Conservation (phyloP, 2,329 filamentous ascomycete genomes). For the Claviceps monticola region DNA sequence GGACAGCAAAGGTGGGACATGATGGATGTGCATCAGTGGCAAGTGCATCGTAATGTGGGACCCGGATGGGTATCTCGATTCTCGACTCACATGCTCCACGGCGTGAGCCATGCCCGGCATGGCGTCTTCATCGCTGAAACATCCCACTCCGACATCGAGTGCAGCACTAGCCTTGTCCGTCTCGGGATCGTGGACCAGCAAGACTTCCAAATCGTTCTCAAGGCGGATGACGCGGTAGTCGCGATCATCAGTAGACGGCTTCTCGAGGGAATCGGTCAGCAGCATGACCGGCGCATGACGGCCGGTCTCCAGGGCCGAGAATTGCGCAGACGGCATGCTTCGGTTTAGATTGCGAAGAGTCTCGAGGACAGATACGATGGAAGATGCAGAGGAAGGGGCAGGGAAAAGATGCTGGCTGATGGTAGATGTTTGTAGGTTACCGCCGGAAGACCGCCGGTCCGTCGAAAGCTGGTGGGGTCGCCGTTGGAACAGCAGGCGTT, state of each 20-base stretch:
- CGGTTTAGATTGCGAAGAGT: conserved; percentile 2
- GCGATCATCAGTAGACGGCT: conserved; percentile 72
- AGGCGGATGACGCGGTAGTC: conserved; percentile 78
- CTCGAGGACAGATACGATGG: background rate
- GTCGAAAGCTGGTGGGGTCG: background rate
- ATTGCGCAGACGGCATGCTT: conserved; percentile 18
- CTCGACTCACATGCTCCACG: conserved; percentile 61
- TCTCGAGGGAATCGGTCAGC: conserved; percentile 62
- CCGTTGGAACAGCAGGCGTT: background rate
- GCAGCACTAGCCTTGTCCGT: conserved; percentile 96
- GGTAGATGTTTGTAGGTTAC: background rate
- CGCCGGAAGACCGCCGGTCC: conserved; percentile 1
- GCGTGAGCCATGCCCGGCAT: conserved; percentile 94
- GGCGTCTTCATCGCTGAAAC: conserved; percentile 80
- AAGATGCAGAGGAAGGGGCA: background rate
- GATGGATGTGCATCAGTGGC: background rate
- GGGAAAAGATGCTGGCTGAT: conserved; percentile 1
- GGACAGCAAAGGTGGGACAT: background rate
- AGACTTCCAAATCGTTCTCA: conserved; percentile 74
- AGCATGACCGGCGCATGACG: conserved; percentile 19
- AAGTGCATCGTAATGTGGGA: conserved; percentile 3
- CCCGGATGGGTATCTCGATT: conserved; percentile 2
- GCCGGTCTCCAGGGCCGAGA: conserved; percentile 20
- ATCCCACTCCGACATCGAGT: conserved; percentile 90
- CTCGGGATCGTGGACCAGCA: conserved; percentile 85